Evolutionary conservation across 768 basidiomycete species (phyloP).

Genomic region (Xerocomus potaroensis): DNA sequence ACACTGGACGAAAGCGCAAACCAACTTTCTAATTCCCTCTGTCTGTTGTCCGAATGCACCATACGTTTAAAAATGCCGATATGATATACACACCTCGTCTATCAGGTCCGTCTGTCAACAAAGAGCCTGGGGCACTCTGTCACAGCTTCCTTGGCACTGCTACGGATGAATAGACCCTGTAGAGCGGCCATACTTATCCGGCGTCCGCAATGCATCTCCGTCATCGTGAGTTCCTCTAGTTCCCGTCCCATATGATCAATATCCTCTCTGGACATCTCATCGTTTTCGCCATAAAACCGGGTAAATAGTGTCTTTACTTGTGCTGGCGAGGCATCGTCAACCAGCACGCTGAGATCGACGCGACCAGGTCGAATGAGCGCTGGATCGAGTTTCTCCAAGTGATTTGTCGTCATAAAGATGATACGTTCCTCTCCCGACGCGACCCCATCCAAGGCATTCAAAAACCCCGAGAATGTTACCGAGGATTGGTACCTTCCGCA

Average conservation of each 20-base stretch:
- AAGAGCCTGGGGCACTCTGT: constrained; percentile 44
- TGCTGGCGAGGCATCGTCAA: constrained; percentile 81
- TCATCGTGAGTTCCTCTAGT: constrained; percentile 51
- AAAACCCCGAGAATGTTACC: constrained; percentile 95
- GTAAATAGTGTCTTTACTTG: constrained; percentile 79
- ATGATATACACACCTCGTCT: constrained; percentile 11
- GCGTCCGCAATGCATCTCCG: constrained; percentile 48
- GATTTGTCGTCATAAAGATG: constrained; percentile 99
- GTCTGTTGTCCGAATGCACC: neutral
- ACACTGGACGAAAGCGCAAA: constrained; percentile 86
- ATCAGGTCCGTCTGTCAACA: constrained; percentile 27
- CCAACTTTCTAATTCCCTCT: constrained; percentile 57
- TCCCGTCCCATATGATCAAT: constrained; percentile 45
- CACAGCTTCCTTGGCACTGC: constrained; percentile 53
- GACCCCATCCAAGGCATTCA: constrained; percentile 96
- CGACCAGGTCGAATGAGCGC: constrained; percentile 95
- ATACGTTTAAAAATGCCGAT: constrained; percentile 1
- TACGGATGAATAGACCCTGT: constrained; percentile 92
- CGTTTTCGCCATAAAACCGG: constrained; percentile 70
- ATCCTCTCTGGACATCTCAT: constrained; percentile 32
- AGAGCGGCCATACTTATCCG: constrained; percentile 92
- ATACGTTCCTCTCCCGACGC: constrained; percentile 98
- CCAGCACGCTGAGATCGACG: constrained; percentile 78
- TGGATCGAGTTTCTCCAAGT: constrained; percentile 81
- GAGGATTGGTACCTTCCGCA: constrained; percentile 79